Percentiles rank a stretch among this genome's conserved stretches.
Evolutionary conservation across 371 early-diverging fungal genomes (phyloP).

Genomic region (Dichotomocladium elegans): DNA sequence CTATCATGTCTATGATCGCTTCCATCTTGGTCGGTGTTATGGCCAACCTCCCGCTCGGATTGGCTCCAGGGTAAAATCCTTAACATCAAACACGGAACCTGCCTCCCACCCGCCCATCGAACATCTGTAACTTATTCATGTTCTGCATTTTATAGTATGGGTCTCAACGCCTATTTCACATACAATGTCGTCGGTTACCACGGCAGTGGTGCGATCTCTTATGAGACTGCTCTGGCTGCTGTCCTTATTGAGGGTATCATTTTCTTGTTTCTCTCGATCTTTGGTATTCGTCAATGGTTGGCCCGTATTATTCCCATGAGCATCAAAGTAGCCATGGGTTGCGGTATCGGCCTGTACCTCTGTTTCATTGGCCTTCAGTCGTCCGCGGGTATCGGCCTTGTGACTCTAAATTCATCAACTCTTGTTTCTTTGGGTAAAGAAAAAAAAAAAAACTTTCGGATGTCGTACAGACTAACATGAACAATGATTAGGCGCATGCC

Average conservation of each 20-base stretch:
- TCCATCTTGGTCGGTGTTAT: constrained; percentile 67
- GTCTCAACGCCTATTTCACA: constrained; percentile 78
- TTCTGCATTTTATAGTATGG: constrained; percentile 47
- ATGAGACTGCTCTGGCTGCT: constrained; percentile 71
- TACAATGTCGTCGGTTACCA: constrained; percentile 79
- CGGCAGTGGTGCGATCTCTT: constrained; percentile 65
- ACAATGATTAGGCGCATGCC: constrained; percentile 47
- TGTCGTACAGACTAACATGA: not conserved
- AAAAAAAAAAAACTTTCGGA: not conserved
- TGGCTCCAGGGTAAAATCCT: constrained; percentile 59
- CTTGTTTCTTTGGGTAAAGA: constrained; percentile 56
- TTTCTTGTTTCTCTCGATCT: constrained; percentile 64
- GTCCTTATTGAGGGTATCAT: constrained; percentile 79
- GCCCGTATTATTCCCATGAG: constrained; percentile 69
- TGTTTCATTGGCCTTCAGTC: constrained; percentile 74
- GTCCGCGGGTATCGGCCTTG: constrained; percentile 76
- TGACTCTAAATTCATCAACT: constrained; percentile 56
- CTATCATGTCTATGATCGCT: constrained; percentile 64
- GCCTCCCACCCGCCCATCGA: not conserved
- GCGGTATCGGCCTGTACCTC: constrained; percentile 77
- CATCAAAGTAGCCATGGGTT: constrained; percentile 73
- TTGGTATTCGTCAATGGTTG: constrained; percentile 78
- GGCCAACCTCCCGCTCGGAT: constrained; percentile 73
- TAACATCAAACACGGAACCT: not conserved
- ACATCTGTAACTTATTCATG: not conserved